Evolutionary conservation across 148 eudicot genomes (phyloP), one percentile per base, ranked within the genome.

Genomic region (Camellia japonica): DNA sequence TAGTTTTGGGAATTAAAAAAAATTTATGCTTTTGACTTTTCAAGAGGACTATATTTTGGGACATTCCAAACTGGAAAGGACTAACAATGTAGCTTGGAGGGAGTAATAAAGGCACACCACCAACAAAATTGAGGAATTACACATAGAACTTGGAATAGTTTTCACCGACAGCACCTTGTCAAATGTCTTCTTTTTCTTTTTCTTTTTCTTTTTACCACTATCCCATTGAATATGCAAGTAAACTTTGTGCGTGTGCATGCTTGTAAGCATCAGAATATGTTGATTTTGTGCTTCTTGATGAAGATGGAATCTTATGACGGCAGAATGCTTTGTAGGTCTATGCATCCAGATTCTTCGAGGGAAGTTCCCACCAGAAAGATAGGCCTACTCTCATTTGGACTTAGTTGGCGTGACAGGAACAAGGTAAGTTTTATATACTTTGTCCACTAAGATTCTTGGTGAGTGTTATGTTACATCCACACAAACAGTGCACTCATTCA

Each of bases 371-470:
- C 86, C 16, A 88, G 82, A 63, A 92, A 74, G 85, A 81, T 83
- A 41, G 87, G 95, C 78, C 73, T 94, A 68, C 93, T 94, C 78
- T 86, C 93, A 38, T 94, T 92, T 77, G 90, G 91, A 83, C 90
- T 92, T 62, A 91, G 90, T 42, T 89, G 94, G 98, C 94, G 92
- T 78, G 93, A 93, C 44, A 87, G 71, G 81, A 94, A 84, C 83
- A 92, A 91, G 98, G 98, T 87, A 75, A 30, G 73, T 66, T 71
- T 30, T 52, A 63, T 67, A 41, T 71, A 71, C 54, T 23, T 77
- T 0, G 5, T 54, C 71, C 62, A 2, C 41, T 55, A 66, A 52
- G 30, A 61, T 71, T 60, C 41, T 20, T 64, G 73, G 44, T 46
- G 20, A 30, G 16, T 78, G 47, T 30, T 3, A 38, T 56, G 30